Evolutionary conservation across 2,329 filamentous ascomycete species (phyloP).

Genomic region (Exophiala mesophila): DNA sequence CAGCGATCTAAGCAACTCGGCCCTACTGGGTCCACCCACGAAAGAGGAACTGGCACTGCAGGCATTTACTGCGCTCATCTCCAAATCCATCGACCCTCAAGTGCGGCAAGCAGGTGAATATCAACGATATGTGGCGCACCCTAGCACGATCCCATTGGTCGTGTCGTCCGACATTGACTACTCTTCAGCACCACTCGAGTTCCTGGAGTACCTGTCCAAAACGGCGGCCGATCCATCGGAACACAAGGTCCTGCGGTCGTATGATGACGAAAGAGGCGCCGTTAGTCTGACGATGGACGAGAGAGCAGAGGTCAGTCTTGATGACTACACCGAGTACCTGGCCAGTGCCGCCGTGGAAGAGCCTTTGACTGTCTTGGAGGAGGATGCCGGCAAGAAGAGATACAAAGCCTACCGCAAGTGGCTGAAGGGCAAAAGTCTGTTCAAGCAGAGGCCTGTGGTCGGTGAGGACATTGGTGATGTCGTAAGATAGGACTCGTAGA

Average conservation of each 20-base stretch:
- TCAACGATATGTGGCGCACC: slow-evolving; percentile 79
- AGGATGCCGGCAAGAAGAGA: slow-evolving; percentile 84
- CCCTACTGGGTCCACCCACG: slow-evolving; percentile 57
- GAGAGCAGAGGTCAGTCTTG: slow-evolving; percentile 60
- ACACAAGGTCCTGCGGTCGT: slow-evolving; percentile 35
- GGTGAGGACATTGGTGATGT: slow-evolving; percentile 17
- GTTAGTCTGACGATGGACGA: slow-evolving; percentile 39
- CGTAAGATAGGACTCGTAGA: not conserved
- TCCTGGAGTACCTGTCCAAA: slow-evolving; percentile 69
- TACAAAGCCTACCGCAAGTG: slow-evolving; percentile 97
- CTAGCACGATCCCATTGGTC: slow-evolving; percentile 74
- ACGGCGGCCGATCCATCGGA: slow-evolving; percentile 16
- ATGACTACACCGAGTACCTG: slow-evolving; percentile 72
- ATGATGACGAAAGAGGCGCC: slow-evolving; percentile 52
- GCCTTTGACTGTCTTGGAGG: slow-evolving; percentile 78
- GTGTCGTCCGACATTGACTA: slow-evolving; percentile 37
- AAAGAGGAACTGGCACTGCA: slow-evolving; percentile 79
- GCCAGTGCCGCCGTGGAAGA: slow-evolving; percentile 63
- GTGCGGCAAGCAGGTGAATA: slow-evolving; percentile 83
- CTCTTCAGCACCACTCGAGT: slow-evolving; percentile 50
- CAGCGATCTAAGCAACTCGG: slow-evolving; percentile 44
- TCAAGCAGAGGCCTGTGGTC: slow-evolving; percentile 68
- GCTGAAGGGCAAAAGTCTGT: slow-evolving; percentile 89
- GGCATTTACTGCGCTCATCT: slow-evolving; percentile 65
- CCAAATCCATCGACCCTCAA: slow-evolving; percentile 77